Evolutionary conservation across 2,329 filamentous ascomycete genomes (phyloP).

Genomic region (Penicillium olsonii): DNA sequence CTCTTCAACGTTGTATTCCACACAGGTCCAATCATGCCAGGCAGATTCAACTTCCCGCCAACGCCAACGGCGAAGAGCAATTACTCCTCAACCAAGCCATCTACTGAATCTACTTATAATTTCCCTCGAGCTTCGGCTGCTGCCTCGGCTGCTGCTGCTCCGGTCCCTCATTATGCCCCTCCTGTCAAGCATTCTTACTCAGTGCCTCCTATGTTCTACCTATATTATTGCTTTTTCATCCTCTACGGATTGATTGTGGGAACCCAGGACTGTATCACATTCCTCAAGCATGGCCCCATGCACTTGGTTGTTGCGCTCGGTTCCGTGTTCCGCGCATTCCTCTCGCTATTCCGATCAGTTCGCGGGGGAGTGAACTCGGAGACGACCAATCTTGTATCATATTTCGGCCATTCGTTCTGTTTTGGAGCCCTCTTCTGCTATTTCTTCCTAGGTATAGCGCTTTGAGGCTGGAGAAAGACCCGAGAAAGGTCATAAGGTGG

Average conservation of each 20-base stretch:
- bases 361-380: background rate
- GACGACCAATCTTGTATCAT: background rate
- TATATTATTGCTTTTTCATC: conserved; percentile 9
- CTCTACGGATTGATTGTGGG: background rate
- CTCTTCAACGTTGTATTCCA: too few species aligned
- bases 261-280: background rate
- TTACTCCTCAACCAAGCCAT: too few species aligned
- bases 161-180: too few species aligned
- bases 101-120: too few species aligned
- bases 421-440: background rate
- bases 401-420: background rate
- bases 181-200: background rate
- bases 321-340: background rate
- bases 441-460: background rate
- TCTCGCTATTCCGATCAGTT: background rate
- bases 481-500: too few species aligned
- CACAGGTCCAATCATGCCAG: too few species aligned
- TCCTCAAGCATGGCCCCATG: conserved; percentile 12
- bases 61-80: too few species aligned
- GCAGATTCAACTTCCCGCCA: too few species aligned
- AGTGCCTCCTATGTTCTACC: background rate
- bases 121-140: too few species aligned
- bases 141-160: too few species aligned
- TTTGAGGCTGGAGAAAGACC: background rate
- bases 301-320: conserved; percentile 13